Conservation (phyloP, 176 grass and related monocot species). For the Rhynchospora tenuis region DNA sequence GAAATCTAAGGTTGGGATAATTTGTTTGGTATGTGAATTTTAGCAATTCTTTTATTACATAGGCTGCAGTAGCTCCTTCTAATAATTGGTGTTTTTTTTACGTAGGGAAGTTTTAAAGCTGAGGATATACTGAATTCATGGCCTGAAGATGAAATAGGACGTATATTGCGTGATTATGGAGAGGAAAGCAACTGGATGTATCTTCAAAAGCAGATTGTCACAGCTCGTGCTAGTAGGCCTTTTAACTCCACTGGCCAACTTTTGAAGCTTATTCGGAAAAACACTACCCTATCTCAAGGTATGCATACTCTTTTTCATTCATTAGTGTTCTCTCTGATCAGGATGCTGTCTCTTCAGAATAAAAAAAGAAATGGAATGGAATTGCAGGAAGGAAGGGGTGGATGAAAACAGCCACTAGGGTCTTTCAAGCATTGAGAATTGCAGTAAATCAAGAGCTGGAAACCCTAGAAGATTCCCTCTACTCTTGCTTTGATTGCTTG, state of each 20-base stretch:
- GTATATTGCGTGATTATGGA: constrained; percentile 74
- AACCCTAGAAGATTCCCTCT: constrained; percentile 66
- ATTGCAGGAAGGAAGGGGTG: constrained; percentile 75
- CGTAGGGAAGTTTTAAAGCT: constrained; percentile 69
- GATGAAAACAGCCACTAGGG: constrained; percentile 93
- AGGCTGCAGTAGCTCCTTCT: not conserved
- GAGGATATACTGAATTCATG: constrained; percentile 91
- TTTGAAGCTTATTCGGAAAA: constrained; percentile 61
- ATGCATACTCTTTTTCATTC: constrained; percentile 15
- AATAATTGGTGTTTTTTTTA: constrained; percentile 1
- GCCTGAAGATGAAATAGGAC: constrained; percentile 81
- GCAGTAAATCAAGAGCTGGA: constrained; percentile 77
- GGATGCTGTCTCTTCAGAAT: not conserved
- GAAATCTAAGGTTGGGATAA: not conserved
- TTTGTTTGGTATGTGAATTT: not conserved
- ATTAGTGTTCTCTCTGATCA: not conserved
- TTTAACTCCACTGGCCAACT: constrained; percentile 57
- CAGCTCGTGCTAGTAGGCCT: constrained; percentile 36
- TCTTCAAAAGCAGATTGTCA: constrained; percentile 72
- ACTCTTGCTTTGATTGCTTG: constrained; percentile 76
- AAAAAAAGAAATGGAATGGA: constrained; percentile 31
- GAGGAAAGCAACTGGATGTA: constrained; percentile 87
- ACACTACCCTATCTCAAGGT: constrained; percentile 46
- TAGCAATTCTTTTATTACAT: not conserved
- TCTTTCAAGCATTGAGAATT: constrained; percentile 87